Evolutionary conservation across 345 rosid genomes (phyloP).

Genomic region (Pistacia atlantica): DNA sequence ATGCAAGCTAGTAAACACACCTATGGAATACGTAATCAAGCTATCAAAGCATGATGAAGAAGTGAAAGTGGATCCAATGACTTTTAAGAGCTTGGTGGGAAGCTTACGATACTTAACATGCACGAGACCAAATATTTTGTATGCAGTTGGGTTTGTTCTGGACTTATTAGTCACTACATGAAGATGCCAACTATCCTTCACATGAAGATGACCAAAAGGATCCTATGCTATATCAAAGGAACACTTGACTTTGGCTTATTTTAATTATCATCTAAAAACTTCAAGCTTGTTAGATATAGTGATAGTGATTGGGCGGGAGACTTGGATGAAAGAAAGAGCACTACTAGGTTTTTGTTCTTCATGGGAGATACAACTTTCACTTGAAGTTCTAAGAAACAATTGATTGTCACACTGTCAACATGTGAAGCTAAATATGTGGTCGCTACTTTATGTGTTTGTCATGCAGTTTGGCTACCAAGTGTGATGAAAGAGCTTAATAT

Average conservation of each 20-base stretch:
- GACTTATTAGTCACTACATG: neutral
- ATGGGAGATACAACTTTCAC: neutral
- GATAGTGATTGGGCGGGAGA: neutral
- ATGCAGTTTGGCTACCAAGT: neutral
- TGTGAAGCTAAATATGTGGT: neutral
- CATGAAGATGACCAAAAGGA: neutral
- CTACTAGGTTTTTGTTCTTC: neutral
- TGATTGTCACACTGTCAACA: neutral
- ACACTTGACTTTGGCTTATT: neutral
- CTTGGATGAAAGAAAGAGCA: neutral
- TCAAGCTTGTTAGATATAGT: neutral
- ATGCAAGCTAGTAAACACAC: neutral
- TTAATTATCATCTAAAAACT: neutral
- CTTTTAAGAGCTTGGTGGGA: neutral
- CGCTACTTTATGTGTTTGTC: neutral
- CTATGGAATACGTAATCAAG: neutral
- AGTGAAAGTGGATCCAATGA: neutral
- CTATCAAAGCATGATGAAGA: neutral
- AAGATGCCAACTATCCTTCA: neutral
- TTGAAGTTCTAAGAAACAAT: neutral
- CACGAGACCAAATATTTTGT: neutral
- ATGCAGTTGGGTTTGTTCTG: rapidly evolving
- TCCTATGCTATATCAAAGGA: neutral
- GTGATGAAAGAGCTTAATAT: neutral
- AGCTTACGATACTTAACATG: neutral